Base-by-base conservation (phyloP, 2,329 filamentous ascomycete species). In the Ceratocystis harringtonii region DNA sequence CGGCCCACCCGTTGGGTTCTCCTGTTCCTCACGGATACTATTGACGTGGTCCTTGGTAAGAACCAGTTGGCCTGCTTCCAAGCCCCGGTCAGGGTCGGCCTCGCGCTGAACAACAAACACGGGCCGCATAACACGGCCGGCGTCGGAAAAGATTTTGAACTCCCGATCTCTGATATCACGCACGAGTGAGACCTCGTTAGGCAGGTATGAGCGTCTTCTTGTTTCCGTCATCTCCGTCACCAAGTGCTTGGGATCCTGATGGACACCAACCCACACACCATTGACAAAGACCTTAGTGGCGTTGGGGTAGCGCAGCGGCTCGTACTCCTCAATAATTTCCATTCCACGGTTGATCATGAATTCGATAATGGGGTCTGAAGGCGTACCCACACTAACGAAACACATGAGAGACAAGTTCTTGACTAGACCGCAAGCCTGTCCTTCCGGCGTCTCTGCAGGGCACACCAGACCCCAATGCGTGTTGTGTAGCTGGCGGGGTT, bases 401-500 rank as follows among this genome's bases (percentile, higher is more conserved):
- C 94, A 97, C 92, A 99, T 97, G 63, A 99, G 81, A 5, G 94
- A 92, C 73, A 99, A 73, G 72, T 99, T 99, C 81, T 99, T 99
- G 76, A 99, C 94, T 69, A 99, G 80, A 77, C 94, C 94, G 78
- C 94, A 99, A 76, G 94, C 94, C 75, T 99, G 94, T 69, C 94
- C 94, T 82, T 99, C 94, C 28, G 94, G 94, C 17, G 94, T 99
- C 75, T 99, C 94, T 36, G 94, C 92, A 36, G 94, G 94, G 75
- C 94, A 99, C 19, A 99, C 92, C 71, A 97, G 79, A 69, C 94
- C 94, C 94, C 94, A 99, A 74, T 99, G 94, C 5, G 92, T 97
- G 76, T 97, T 97, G 80, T 99, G 94, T 69, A 99, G 82, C 77
- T 99, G 95, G 68, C 94, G 89, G 48, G 94, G 94, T 76, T 99